Conservation (phyloP, 768 basidiomycete genomes). For the Saitozyma podzolica region DNA sequence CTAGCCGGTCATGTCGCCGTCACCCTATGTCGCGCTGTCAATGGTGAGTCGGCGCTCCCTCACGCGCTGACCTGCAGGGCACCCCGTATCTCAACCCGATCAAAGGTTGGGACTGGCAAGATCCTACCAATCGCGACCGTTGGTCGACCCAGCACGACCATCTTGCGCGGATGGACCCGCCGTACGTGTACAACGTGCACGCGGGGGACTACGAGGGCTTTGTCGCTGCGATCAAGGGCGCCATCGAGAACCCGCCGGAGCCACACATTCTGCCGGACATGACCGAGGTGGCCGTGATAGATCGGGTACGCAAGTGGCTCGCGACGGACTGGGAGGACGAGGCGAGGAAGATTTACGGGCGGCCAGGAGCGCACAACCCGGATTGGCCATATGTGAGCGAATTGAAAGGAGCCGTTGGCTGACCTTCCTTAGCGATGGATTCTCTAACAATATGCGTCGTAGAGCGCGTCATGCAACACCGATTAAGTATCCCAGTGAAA, state of each 20-base stretch:
- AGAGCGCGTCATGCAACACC: too few species aligned
- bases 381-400: too few species aligned
- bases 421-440: too few species aligned
- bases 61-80: too few species aligned
- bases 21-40: too few species aligned
- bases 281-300: conserved; percentile 8
- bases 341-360: too few species aligned
- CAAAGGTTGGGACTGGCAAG: conserved; percentile 8
- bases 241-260: conserved; percentile 4
- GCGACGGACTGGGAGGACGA: conserved; percentile 11
- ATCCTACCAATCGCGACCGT: conserved; percentile 9
- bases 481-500: too few species aligned
- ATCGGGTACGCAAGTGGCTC: conserved; percentile 6
- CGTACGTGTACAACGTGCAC: conserved; percentile 22
- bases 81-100: conserved; percentile 19
- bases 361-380: too few species aligned
- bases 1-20: too few species aligned
- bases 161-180: conserved; percentile 12
- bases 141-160: conserved; percentile 14
- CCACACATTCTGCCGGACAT: conserved; percentile 7
- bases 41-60: too few species aligned
- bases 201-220: conserved; percentile 15
- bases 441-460: too few species aligned
- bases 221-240: conserved; percentile 4
- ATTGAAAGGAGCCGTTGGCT: too few species aligned